Evolutionary conservation across 192 early-diverging fungal species (phyloP), one percentile per base, ranked within the genome.

Genomic region (Phlyctochytrium arcticum): DNA sequence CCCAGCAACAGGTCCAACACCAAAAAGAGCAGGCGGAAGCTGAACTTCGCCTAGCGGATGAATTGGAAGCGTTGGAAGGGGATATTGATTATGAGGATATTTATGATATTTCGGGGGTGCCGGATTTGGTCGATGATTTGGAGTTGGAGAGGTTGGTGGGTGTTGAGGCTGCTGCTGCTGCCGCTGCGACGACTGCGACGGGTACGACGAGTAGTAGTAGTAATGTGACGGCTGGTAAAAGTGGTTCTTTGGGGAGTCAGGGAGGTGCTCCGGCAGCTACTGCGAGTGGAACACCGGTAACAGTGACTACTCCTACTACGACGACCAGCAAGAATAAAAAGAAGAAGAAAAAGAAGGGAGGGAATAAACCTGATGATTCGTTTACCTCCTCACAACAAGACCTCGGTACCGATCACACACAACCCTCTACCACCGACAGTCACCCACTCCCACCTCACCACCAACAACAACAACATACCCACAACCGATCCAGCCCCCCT

Each of bases 321-420:
- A 17, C 56, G 21, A 37, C 56, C 4, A 19, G 35, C 4, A 61
- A 61, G 48, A 21, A n/a, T 1, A 61, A 48, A 47, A 61, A 61
- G 60, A 61, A 61, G 33, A 61, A 61, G 60, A 61, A 61, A 30
- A 61, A 61, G 42, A 61, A 61, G 33, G 29, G 29, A 12, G 60
- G 32, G 8, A 21, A 7, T 21, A 36, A 59, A 19, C 8, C 15
- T 42, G 29, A 6, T 3, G 17, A 59, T 26, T 31, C 24, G 27
- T 7, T 26, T 21, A 37, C 6, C 10, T 23, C 12, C 1, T 39
- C 39, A 0, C 60, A 1, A 6, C 44, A 48, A n/a, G n/a, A n/a
- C n/a, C n/a, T n/a, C n/a, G n/a, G n/a, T n/a, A n/a, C n/a, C n/a
- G n/a, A n/a, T n/a, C n/a, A n/a, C n/a, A n/a, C n/a, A n/a, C n/a